Evolutionary conservation across 2,329 filamentous ascomycete species (phyloP).

Genomic region (Clonostachys sp.): DNA sequence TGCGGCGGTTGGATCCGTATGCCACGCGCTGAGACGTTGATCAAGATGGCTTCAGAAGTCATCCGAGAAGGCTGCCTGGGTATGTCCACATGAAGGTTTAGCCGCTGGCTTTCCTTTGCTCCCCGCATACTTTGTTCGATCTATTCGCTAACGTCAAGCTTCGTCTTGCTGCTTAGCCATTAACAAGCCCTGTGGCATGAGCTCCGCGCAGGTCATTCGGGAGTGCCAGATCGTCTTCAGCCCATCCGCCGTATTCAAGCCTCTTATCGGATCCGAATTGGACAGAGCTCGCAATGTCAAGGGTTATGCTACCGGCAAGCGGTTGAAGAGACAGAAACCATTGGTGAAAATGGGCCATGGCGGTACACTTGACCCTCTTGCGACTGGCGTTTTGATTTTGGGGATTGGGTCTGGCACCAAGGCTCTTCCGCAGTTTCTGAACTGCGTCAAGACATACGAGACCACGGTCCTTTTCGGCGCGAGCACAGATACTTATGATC

Average conservation of each 20-base stretch:
- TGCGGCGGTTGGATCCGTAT: slow-evolving; percentile 12
- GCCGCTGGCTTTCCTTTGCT: too few relatives aligned
- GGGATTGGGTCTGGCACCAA: slow-evolving; percentile 90
- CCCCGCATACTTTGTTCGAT: too few relatives aligned
- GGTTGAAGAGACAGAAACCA: slow-evolving; percentile 56
- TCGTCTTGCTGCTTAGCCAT: slow-evolving; percentile 63
- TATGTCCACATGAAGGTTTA: slow-evolving; percentile 21
- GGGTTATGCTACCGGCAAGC: slow-evolving; percentile 54
- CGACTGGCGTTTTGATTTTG: slow-evolving; percentile 86
- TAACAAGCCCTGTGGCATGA: slow-evolving; percentile 84
- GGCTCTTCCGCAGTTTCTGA: slow-evolving; percentile 69
- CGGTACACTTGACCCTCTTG: slow-evolving; percentile 89
- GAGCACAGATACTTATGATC: slow-evolving; percentile 89
- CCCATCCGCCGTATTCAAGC: slow-evolving; percentile 72
- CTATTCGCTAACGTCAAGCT: background rate
- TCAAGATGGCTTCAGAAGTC: slow-evolving; percentile 49
- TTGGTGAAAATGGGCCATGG: slow-evolving; percentile 90
- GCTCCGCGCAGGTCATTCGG: slow-evolving; percentile 86
- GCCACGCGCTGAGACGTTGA: slow-evolving; percentile 19
- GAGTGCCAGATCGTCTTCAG: slow-evolving; percentile 83
- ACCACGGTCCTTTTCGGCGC: slow-evolving; percentile 85
- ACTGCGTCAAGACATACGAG: slow-evolving; percentile 92
- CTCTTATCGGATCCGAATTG: slow-evolving; percentile 65
- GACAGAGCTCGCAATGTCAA: slow-evolving; percentile 49
- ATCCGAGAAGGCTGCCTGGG: slow-evolving; percentile 55